Percentiles rank a stretch among this genome's conserved stretches.
These are phyloP conservation scores for Tricharina praecox DNA, from an alignment of 495 filamentous ascomycete species.

Conservation along the genomic window DNA sequence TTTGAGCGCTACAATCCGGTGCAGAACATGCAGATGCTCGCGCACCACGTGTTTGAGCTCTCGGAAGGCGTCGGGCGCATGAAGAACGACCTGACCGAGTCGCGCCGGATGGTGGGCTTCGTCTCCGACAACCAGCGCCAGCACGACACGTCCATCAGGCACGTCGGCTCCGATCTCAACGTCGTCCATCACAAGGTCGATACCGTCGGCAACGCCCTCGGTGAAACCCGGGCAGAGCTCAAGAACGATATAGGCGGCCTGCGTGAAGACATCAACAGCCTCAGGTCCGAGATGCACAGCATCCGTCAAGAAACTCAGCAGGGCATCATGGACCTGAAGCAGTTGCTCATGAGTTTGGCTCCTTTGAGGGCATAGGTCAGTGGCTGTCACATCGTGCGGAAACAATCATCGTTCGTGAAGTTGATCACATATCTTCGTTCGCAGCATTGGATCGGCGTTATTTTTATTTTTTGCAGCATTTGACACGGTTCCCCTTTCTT, in stretches of 20 bases:
- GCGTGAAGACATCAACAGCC: conserved; percentile 8
- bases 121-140: conserved; percentile 10
- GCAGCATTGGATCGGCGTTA: no score
- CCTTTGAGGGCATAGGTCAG: no score
- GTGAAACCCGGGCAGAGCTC: not conserved
- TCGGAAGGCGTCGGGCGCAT: conserved; percentile 16
- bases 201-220: not conserved
- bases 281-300: not conserved
- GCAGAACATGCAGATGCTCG: conserved; percentile 23
- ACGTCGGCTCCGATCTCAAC: conserved; percentile 13
- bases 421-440: no score
- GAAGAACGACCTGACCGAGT: conserved; percentile 5
- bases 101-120: conserved; percentile 15
- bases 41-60: conserved; percentile 23
- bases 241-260: conserved; percentile 13
- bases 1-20: conserved; percentile 23
- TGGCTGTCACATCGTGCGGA: no score
- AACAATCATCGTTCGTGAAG: no score
- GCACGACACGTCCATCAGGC: conserved; percentile 8
- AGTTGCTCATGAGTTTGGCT: no score
- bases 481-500: no score
- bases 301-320: conserved; percentile 19
- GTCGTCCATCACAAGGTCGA: conserved; percentile 3
- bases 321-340: conserved; percentile 18
- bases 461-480: no score